These are phyloP conservation scores for Plasmodium ovale DNA, from an alignment of 169 alveolate species.

Conservation along the genomic window DNA sequence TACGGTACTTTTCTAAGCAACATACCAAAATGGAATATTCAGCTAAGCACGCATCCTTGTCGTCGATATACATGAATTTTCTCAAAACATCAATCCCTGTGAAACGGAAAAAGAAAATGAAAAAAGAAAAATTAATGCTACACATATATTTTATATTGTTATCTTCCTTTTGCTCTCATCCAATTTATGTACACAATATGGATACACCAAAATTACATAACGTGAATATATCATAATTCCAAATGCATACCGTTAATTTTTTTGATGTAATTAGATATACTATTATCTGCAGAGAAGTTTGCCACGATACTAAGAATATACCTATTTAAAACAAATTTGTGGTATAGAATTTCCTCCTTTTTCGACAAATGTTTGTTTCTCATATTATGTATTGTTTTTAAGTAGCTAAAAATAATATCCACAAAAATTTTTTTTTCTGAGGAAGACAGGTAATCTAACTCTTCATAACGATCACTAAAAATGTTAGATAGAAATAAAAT, in stretches of 20 bases:
- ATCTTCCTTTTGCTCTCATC: not conserved
- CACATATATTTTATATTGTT: not conserved
- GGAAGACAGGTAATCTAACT: constrained; percentile 45
- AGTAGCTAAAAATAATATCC: constrained; percentile 34
- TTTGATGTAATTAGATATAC: constrained; percentile 30
- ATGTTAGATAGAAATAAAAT: constrained; percentile 71
- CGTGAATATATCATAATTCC: not conserved
- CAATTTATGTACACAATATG: not conserved
- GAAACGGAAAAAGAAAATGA: not conserved
- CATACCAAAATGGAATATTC: constrained; percentile 74
- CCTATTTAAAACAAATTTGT: constrained; percentile 61
- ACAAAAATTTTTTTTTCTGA: constrained; percentile 56
- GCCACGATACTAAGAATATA: constrained; percentile 71
- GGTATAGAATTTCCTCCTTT: constrained; percentile 67
- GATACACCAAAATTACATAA: not conserved
- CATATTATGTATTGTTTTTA: constrained; percentile 36
- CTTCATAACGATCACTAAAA: constrained; percentile 65
- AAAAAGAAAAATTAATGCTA: not conserved
- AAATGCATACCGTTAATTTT: constrained; percentile 35
- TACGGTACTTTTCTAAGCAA: not conserved
- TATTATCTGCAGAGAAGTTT: constrained; percentile 33
- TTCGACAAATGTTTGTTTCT: constrained; percentile 35
- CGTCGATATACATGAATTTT: constrained; percentile 72
- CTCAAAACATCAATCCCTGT: constrained; percentile 41
- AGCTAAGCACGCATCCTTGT: constrained; percentile 58